Evolutionary conservation across 2,329 filamentous ascomycete genomes (phyloP), one percentile per base, ranked within the genome.

Genomic region (Colletotrichum lentis): DNA sequence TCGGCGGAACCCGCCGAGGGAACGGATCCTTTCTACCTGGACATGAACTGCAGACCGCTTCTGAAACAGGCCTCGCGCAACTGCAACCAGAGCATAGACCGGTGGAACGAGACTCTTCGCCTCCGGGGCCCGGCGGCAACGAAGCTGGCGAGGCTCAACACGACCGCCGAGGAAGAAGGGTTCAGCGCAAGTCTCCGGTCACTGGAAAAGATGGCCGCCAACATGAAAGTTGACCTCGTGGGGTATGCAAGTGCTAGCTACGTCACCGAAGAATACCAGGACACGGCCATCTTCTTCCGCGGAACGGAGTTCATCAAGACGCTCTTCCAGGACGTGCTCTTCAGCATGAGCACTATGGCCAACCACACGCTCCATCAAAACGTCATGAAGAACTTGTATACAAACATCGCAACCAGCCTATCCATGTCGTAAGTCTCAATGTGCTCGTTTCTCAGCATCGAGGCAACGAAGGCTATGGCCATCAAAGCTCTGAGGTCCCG

Each of bases 171-270:
- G 31, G 35, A 54, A 14, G 52, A n/a, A n/a, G n/a, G 20, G 7
- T 55, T 41, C 35, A 55, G 52, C 11, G 52, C 31, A 41, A 41
- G 35, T 22, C 31, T 35, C n/a, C 35, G 5, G 12, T 55, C 52
- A 3, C n/a, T 55, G 14, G 52, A 55, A 22, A 55, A 7, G 31
- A 55, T 55, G 14, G 35, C 52, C n/a, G 18, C n/a, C 31, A 41
- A 11, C 6, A 12, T 55, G 10, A 55, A 55, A n/a, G 39, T 27
- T 14, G 31, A 55, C 35, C 12, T 41, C 6, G 5, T 41, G 35
- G 52, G 52, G 3, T 55, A 55, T 55, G 31, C 52, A 20, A 55
- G 35, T 41, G n/a, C 52, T 7, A 55, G 52, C 52, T 41, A 53
- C 12, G 52, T 39, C 1, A 39, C 52, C 3, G 35, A 55, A 8